A percentile compares a stretch with the other conserved stretches of the same genome.
phyloP scores from a whole-genome alignment of 805 yeast genomes.

The Aciculoconidium aculeatum region DNA sequence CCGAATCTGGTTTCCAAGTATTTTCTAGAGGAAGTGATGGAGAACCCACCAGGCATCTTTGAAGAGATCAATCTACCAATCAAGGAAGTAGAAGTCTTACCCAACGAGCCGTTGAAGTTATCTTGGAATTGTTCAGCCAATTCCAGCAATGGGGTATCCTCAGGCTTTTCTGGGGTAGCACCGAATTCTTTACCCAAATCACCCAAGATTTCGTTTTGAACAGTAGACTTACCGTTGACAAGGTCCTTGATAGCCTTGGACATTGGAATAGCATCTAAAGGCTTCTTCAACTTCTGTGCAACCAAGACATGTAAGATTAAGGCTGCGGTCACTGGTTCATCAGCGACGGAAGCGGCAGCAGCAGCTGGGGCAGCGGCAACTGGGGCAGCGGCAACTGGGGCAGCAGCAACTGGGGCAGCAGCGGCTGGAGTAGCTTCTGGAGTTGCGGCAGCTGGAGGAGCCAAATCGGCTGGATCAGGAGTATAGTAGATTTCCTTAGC shows the following conservation, averaged over 20 bases:
- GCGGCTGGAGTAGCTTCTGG: conserved; percentile 51
- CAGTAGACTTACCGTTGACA: conserved; percentile 98
- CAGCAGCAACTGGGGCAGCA: conserved; percentile 52
- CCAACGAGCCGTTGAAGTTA: conserved; percentile 79
- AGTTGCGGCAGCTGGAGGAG: conserved; percentile 35
- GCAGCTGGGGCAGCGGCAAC: conserved; percentile 68
- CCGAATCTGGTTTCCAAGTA: conserved; percentile 92
- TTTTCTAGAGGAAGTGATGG: conserved; percentile 86
- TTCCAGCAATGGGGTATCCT: conserved; percentile 93
- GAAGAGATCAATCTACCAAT: conserved; percentile 89
- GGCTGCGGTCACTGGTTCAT: conserved; percentile 82
- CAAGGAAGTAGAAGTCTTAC: conserved; percentile 88
- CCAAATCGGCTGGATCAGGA: conserved; percentile 63
- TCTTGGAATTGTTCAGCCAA: conserved; percentile 95
- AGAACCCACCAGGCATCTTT: conserved; percentile 99
- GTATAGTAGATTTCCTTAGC: conserved; percentile 95
- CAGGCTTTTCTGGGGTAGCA: conserved; percentile 97
- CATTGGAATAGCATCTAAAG: conserved; percentile 79
- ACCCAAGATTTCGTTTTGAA: conserved; percentile 97
- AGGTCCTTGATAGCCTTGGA: conserved; percentile 93
- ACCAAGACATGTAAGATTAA: conserved; percentile 82
- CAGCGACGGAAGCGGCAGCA: conserved; percentile 80
- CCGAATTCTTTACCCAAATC: conserved; percentile 98
- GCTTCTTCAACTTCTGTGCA: conserved; percentile 92
- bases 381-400: conserved; percentile 51